A percentile compares a stretch with the other conserved stretches of the same genome.
Conservation (phyloP, 306 rosid genomes). For the Gleditsia sinensis region DNA sequence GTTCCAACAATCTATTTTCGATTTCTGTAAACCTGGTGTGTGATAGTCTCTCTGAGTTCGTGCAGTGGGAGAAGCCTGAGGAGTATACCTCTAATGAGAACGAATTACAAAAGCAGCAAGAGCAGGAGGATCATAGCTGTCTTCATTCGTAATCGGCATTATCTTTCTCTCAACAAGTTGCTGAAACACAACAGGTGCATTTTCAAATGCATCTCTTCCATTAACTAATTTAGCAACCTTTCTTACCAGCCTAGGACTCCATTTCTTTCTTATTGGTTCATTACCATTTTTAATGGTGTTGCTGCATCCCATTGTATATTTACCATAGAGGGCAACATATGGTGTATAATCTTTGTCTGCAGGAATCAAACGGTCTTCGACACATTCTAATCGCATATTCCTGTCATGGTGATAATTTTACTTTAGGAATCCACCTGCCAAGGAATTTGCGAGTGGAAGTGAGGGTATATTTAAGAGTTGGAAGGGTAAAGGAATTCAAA, state of each 20-base stretch:
- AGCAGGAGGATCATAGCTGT: constrained; percentile 44
- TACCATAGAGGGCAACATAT: background rate
- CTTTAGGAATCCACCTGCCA: background rate
- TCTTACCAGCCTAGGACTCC: constrained; percentile 29
- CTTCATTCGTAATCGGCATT: constrained; percentile 36
- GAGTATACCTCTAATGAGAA: constrained; percentile 65
- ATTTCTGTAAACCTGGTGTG: constrained; percentile 21
- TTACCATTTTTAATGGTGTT: background rate
- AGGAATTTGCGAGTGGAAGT: constrained; percentile 5
- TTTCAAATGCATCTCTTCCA: constrained; percentile 37
- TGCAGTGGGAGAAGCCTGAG: constrained; percentile 94
- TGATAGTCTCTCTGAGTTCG: constrained; percentile 38
- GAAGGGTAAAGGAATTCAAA: too few species aligned
- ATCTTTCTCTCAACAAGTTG: constrained; percentile 47
- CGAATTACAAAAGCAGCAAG: constrained; percentile 51
- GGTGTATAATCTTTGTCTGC: background rate
- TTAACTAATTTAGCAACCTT: constrained; percentile 39
- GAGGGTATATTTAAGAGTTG: background rate
- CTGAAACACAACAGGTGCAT: constrained; percentile 49
- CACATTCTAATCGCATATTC: constrained; percentile 9
- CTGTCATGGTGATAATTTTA: background rate
- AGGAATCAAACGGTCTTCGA: background rate
- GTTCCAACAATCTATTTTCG: constrained; percentile 28
- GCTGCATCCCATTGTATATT: background rate
- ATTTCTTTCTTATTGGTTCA: background rate